These are phyloP conservation scores for Pinus tabuliformis DNA, from an alignment of 75 land plant genomes.

Conservation along the genomic window DNA sequence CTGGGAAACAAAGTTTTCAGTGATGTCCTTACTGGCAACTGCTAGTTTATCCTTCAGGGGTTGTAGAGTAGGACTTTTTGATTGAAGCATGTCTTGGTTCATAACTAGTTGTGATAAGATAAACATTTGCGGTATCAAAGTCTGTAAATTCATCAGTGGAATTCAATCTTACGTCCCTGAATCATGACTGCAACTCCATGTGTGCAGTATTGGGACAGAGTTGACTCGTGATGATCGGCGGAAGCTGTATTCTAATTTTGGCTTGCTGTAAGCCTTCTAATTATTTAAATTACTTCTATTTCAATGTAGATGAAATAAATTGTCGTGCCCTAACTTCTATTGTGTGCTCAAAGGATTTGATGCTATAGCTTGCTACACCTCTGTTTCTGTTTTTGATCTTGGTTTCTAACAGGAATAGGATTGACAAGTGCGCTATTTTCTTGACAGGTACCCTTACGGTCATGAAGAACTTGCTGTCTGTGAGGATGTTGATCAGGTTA, in stretches of 20 bases:
- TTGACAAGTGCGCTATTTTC: background rate
- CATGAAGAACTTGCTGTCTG: conserved; percentile 95
- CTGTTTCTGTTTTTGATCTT: conserved; percentile 5
- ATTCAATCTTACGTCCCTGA: background rate
- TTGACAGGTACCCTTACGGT: conserved; percentile 86
- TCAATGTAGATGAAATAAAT: background rate
- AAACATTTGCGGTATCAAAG: background rate
- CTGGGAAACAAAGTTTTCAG: too few species aligned
- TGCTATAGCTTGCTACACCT: background rate
- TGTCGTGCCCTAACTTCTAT: background rate
- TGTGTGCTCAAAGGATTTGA: background rate
- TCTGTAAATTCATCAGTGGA: background rate
- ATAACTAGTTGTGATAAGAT: background rate
- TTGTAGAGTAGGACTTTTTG: background rate
- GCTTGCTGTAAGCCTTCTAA: conserved; percentile 67
- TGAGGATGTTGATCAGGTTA: conserved; percentile 95
- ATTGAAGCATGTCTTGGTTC: background rate
- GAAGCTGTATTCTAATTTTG: conserved; percentile 92
- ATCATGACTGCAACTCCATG: conserved; percentile 2
- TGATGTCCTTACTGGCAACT: too few species aligned
- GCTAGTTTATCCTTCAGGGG: too few species aligned
- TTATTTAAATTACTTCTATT: background rate
- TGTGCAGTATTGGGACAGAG: conserved; percentile 93
- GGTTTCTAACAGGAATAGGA: background rate
- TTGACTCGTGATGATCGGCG: conserved; percentile 91